Base-by-base conservation (phyloP, 2,329 filamentous ascomycete genomes). In the Nemania diffusa region DNA sequence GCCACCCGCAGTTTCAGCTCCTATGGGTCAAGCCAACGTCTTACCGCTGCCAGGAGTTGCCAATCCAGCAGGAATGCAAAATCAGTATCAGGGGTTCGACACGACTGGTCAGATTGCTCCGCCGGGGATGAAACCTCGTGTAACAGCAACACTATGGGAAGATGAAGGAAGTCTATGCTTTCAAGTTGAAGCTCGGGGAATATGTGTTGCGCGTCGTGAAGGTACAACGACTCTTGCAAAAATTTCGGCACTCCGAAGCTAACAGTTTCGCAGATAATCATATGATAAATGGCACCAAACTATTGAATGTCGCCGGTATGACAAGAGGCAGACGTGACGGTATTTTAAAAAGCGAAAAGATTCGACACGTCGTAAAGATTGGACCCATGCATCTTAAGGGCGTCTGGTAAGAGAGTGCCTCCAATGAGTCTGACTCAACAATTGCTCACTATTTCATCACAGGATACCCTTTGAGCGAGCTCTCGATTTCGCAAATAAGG, bases 361-460 rank as follows among this genome's bases (percentile, higher is more conserved):
- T 94, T 64, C 90, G 96, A 73, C 94, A 97, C 80, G 96, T 98
- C 13, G 96, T 98, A 68, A 99, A 99, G 83, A 98, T 99, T 78
- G 96, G 96, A 0, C 96, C 96, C 3, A 99, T 99, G 96, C 96
- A 98, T 78, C 83, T 99, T 51, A 99, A 99, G 83, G 96, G 96
- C 76, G 94, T 97, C 72, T 97, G 94, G 94, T 97, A 62, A 55
- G 62, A 40, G 46, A 42, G 24, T 56, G 6, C 34, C 22, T 6
- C 32, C 27, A 8, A 56, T 46, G 15, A 40, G 24, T 53, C 17
- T n/a, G 24, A 5, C 17, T n/a, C 11, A 27, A 2, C 13, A 46
- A 20, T 64, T 34, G 61, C 69, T 73, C 62, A 72, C 34, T 26
- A 20, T n/a, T 20, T 7, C 37, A 40, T 20, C 56, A 20, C 73